phyloP scores from a whole-genome alignment of 108 stramenopile genomes.

The Fragilaria radians region DNA sequence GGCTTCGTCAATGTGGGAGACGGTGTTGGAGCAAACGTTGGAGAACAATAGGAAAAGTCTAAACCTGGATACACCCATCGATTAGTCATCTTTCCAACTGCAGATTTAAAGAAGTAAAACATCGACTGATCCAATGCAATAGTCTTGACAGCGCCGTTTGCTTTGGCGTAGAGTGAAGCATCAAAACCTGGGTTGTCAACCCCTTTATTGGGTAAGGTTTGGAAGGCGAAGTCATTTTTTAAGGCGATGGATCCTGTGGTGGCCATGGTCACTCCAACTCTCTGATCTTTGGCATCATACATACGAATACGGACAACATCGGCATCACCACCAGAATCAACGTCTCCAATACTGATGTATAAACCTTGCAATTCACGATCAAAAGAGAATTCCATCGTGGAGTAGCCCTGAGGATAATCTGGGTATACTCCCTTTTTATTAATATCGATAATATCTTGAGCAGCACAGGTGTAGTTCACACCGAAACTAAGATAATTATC shows the following conservation, averaged over 20 bases:
- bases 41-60: not conserved
- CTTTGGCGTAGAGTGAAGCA: not conserved
- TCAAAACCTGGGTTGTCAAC: not conserved
- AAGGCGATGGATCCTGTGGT: not conserved
- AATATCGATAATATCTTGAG: not conserved
- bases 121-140: not conserved
- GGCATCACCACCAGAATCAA: not conserved
- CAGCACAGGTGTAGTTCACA: not conserved
- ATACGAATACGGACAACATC: not conserved
- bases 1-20: too few species aligned
- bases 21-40: not conserved
- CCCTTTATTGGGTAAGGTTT: not conserved
- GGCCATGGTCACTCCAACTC: not conserved
- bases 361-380: not conserved
- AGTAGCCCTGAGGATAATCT: not conserved
- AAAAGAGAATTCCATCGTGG: not conserved
- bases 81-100: not conserved
- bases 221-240: not conserved
- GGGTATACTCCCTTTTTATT: not conserved
- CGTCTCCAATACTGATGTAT: not conserved
- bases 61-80: not conserved
- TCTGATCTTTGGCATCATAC: not conserved
- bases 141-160: not conserved
- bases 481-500: not conserved
- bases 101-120: not conserved